Evolutionary conservation across 805 yeast genomes (phyloP).

Genomic region (Naumovozyma dairenensis): DNA sequence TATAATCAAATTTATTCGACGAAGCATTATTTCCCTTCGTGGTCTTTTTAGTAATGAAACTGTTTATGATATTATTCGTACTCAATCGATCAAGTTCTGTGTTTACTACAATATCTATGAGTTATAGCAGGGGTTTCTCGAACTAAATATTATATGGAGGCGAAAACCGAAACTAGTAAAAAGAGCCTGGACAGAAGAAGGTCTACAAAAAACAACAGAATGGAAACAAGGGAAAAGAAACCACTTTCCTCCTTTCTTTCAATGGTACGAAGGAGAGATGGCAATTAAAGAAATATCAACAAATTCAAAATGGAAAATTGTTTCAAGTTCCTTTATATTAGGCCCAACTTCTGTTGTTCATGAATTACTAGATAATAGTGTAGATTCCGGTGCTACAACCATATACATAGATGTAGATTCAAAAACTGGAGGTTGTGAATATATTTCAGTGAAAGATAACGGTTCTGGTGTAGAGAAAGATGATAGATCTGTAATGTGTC

Average conservation of each 20-base stretch:
- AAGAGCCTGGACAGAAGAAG: too few relatives aligned
- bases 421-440: slow-evolving; percentile 30
- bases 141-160: too few relatives aligned
- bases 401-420: slow-evolving; percentile 32
- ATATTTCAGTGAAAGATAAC: slow-evolving; percentile 31
- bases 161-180: slow-evolving; percentile 1
- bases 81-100: too few relatives aligned
- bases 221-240: neutral
- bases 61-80: too few relatives aligned
- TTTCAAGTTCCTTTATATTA: slow-evolving; percentile 26
- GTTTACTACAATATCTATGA: too few relatives aligned
- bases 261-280: slow-evolving; percentile 6
- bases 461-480: slow-evolving; percentile 31
- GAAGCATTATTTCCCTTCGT: too few relatives aligned
- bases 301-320: slow-evolving; percentile 12
- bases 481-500: slow-evolving; percentile 31
- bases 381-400: slow-evolving; percentile 30
- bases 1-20: too few relatives aligned
- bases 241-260: neutral
- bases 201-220: neutral
- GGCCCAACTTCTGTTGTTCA: slow-evolving; percentile 32
- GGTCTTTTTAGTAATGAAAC: too few relatives aligned
- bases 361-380: slow-evolving; percentile 34
- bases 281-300: slow-evolving; percentile 11
- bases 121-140: too few relatives aligned